These are phyloP conservation scores for Coniochaeta prunicola DNA, from an alignment of 2,329 filamentous ascomycete species.

Conservation along the genomic window DNA sequence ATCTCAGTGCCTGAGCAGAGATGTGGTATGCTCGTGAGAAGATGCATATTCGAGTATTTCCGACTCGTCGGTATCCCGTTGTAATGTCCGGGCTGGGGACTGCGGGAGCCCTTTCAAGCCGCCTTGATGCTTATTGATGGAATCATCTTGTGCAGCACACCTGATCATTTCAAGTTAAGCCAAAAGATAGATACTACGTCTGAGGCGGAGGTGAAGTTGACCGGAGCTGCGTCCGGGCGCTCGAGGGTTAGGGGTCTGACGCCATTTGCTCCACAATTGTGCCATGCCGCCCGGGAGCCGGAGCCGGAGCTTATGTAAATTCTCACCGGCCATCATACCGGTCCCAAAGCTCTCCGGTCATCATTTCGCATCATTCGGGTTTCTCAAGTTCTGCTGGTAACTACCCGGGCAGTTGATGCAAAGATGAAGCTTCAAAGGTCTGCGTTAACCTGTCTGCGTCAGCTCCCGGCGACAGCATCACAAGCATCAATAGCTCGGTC, in stretches of 20 bases:
- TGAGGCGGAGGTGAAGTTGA: no score
- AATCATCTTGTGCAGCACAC: no score
- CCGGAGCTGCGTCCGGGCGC: background rate
- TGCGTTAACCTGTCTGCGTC: background rate
- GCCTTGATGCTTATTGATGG: no score
- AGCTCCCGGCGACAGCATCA: background rate
- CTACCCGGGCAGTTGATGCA: background rate
- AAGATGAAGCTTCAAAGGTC: background rate
- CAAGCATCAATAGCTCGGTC: background rate
- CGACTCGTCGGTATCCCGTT: no score
- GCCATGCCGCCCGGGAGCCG: background rate
- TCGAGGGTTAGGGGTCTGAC: background rate
- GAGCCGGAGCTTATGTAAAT: background rate
- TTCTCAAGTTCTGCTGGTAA: no score
- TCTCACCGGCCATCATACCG: background rate
- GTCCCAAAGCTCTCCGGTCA: background rate
- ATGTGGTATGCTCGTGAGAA: no score
- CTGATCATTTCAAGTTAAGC: no score
- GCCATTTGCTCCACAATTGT: background rate
- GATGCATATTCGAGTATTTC: no score
- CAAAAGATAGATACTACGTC: no score
- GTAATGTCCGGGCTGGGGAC: no score
- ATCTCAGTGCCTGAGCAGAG: no score
- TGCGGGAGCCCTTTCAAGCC: no score
- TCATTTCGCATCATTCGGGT: background rate